Conservation (phyloP, 2,329 filamentous ascomycete genomes). For the Botryotinia convoluta region DNA sequence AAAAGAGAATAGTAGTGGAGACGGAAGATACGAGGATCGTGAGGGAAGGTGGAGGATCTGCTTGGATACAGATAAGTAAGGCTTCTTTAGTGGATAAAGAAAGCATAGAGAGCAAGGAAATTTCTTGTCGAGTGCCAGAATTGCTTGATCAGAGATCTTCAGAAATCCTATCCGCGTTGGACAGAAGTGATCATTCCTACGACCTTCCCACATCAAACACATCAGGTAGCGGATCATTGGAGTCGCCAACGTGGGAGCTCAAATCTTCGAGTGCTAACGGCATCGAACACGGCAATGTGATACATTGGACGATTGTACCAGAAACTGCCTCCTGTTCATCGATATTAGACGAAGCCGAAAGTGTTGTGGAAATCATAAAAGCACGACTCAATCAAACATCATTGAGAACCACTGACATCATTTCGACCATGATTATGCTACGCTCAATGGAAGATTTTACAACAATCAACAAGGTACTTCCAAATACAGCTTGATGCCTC, state of each 20-base stretch:
- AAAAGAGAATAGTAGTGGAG: constrained; percentile 62
- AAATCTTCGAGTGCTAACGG: not conserved
- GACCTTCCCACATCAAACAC: not conserved
- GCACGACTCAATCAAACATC: constrained; percentile 41
- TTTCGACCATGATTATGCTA: constrained; percentile 65
- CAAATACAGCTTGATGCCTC: not conserved
- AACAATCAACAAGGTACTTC: constrained; percentile 57
- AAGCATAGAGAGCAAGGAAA: constrained; percentile 41
- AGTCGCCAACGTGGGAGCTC: not conserved
- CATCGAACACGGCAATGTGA: not conserved
- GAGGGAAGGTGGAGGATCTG: constrained; percentile 71
- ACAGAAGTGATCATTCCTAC: not conserved
- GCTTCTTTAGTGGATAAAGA: constrained; percentile 47
- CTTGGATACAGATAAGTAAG: constrained; percentile 63
- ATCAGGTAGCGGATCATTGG: not conserved
- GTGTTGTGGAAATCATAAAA: constrained; percentile 48
- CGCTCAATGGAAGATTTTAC: constrained; percentile 78
- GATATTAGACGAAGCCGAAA: constrained; percentile 49
- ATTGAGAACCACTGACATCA: constrained; percentile 46
- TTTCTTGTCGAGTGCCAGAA: constrained; percentile 54
- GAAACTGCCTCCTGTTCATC: constrained; percentile 21
- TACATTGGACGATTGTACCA: constrained; percentile 29
- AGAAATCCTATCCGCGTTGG: constrained; percentile 25
- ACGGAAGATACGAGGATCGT: constrained; percentile 53
- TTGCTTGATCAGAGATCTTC: constrained; percentile 64